Percentiles rank a stretch among this genome's conserved stretches.
phyloP scores from a whole-genome alignment of 2,329 filamentous ascomycete genomes.

The Microdochium nivale region DNA sequence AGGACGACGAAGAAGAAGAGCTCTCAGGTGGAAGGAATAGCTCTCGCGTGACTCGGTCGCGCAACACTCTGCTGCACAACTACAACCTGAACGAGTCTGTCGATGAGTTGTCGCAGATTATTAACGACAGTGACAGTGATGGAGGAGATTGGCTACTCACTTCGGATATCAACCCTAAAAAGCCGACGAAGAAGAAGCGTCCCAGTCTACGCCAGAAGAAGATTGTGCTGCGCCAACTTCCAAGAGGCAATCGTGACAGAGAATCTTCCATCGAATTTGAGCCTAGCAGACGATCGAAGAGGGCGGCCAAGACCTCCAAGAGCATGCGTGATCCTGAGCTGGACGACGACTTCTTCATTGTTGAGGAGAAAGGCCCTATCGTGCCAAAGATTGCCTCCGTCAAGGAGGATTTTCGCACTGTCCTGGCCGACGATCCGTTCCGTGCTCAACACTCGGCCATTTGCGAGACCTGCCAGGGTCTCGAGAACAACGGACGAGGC shows the following conservation, averaged over 20 bases:
- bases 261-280: conserved; percentile 46
- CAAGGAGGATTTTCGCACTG: conserved; percentile 62
- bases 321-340: conserved; percentile 44
- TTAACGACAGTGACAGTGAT: conserved; percentile 11
- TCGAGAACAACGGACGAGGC: conserved; percentile 50
- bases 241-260: conserved; percentile 11
- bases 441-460: conserved; percentile 55
- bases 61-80: conserved; percentile 2
- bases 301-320: conserved; percentile 32
- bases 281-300: conserved; percentile 36
- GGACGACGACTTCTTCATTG: conserved; percentile 49
- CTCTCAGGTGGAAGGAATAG: background rate
- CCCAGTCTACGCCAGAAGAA: background rate
- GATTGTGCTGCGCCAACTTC: conserved; percentile 8
- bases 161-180: background rate
- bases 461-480: conserved; percentile 65
- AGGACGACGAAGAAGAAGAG: conserved; percentile 4
- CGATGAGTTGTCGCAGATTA: conserved; percentile 19
- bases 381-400: conserved; percentile 53
- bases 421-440: conserved; percentile 58
- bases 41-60: conserved; percentile 11
- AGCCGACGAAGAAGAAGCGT: background rate
- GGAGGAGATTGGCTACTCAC: conserved; percentile 6
- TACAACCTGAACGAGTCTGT: conserved; percentile 11
- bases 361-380: conserved; percentile 33